A percentile compares a stretch with the other conserved stretches of the same genome.
These are phyloP conservation scores for Phytophthora idaei DNA, from an alignment of 352 stramenopile genomes.

Conservation along the genomic window DNA sequence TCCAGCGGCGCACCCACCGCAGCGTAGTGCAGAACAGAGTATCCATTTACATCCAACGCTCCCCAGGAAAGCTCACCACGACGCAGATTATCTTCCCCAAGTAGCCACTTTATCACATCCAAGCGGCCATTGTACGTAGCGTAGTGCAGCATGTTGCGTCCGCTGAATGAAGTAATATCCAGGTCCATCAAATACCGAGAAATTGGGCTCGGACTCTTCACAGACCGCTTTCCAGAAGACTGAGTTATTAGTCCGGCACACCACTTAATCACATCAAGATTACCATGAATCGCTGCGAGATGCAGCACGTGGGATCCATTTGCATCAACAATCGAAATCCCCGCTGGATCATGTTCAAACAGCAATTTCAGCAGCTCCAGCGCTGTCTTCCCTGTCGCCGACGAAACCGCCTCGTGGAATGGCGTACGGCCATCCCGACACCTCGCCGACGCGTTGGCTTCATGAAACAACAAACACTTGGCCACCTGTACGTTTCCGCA, in stretches of 20 bases:
- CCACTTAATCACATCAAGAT: conserved; percentile 66
- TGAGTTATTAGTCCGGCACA: conserved; percentile 28
- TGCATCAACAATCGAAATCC: conserved; percentile 50
- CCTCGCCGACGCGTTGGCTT: conserved; percentile 38
- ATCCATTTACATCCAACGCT: conserved; percentile 58
- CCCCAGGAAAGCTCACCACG: conserved; percentile 36
- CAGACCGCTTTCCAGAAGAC: background rate
- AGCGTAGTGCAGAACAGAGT: conserved; percentile 73
- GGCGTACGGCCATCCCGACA: conserved; percentile 60
- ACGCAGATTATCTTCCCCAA: conserved; percentile 35
- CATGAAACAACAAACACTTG: conserved; percentile 64
- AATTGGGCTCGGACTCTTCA: conserved; percentile 1
- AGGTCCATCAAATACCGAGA: conserved; percentile 32
- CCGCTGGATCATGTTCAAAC: conserved; percentile 55
- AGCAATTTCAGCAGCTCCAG: conserved; percentile 56
- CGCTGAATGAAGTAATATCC: conserved; percentile 61
- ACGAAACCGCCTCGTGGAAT: conserved; percentile 63
- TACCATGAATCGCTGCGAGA: conserved; percentile 69
- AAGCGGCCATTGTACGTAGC: conserved; percentile 67
- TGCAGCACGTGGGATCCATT: conserved; percentile 72
- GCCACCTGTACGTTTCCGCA: conserved; percentile 55
- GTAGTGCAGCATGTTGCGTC: conserved; percentile 73
- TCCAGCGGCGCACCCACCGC: conserved; percentile 60
- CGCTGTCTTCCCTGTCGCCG: conserved; percentile 24
- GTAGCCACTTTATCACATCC: conserved; percentile 54